phyloP scores from a whole-genome alignment of 371 early-diverging fungal species.

The Mortierella sp. region DNA sequence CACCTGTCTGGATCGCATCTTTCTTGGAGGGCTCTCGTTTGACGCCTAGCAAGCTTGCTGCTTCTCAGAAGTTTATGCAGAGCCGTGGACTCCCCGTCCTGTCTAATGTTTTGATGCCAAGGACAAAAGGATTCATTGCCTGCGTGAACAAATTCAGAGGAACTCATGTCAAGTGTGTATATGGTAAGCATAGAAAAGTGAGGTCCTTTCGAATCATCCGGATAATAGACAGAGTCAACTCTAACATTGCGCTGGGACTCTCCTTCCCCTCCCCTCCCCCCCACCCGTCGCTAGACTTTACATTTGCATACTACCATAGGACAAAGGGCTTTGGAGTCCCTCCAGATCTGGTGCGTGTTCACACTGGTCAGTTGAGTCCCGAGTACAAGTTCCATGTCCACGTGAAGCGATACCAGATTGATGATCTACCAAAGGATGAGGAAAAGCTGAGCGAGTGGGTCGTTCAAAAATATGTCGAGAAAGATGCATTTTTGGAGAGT shows the following conservation, averaged over 20 bases:
- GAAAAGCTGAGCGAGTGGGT: constrained; percentile 69
- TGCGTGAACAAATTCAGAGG: constrained; percentile 69
- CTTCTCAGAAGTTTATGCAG: constrained; percentile 69
- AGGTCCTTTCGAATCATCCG: constrained; percentile 1
- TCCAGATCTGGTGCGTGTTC: constrained; percentile 71
- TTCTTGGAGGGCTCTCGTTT: constrained; percentile 80
- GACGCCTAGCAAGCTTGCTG: constrained; percentile 66
- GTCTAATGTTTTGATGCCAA: constrained; percentile 78
- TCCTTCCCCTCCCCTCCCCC: constrained; percentile 5
- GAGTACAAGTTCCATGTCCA: constrained; percentile 80
- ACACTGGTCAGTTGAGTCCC: constrained; percentile 60
- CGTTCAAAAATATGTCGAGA: constrained; percentile 68
- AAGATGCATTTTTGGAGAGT: constrained; percentile 65
- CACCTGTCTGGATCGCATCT: constrained; percentile 80
- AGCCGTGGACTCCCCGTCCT: constrained; percentile 67
- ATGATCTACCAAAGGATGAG: constrained; percentile 69
- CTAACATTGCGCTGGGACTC: not conserved
- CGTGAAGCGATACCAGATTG: constrained; percentile 64
- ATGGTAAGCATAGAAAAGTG: constrained; percentile 56
- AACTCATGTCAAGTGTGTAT: constrained; percentile 74
- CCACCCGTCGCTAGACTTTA: constrained; percentile 66
- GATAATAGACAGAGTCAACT: not conserved
- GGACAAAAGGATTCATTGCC: constrained; percentile 84
- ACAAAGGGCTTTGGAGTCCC: constrained; percentile 59
- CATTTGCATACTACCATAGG: constrained; percentile 69